A percentile compares a stretch with the other conserved stretches of the same genome.
phyloP scores from a whole-genome alignment of 768 basidiomycete species.

The Dendrothele bispora region DNA sequence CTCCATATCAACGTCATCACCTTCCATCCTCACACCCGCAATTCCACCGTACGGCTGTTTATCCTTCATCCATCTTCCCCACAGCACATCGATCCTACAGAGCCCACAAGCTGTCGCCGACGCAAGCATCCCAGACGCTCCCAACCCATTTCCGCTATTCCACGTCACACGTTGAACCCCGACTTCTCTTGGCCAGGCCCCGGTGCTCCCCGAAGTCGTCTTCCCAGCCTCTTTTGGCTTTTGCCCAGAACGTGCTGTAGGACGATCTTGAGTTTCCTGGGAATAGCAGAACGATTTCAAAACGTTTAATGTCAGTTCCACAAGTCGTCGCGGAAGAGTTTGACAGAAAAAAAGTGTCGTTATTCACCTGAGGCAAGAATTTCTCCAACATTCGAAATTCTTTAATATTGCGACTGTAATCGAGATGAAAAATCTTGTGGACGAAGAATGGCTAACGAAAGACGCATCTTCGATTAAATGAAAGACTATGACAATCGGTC shows the following conservation, averaged over 20 bases:
- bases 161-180: constrained; percentile 78
- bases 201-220: constrained; percentile 41
- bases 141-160: constrained; percentile 48
- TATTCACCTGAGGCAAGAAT: constrained; percentile 68
- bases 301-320: too few species aligned
- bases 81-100: constrained; percentile 79
- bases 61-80: constrained; percentile 72
- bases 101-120: constrained; percentile 84
- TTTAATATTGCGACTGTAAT: constrained; percentile 74
- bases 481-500: background rate
- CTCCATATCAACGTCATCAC: constrained; percentile 39
- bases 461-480: constrained; percentile 1
- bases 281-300: too few species aligned
- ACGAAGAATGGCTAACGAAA: constrained; percentile 74
- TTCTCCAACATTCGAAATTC: constrained; percentile 89
- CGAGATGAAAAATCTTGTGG: constrained; percentile 82
- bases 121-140: constrained; percentile 26
- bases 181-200: constrained; percentile 80
- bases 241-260: constrained; percentile 29
- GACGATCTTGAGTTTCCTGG: constrained; percentile 54
- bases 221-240: constrained; percentile 32
- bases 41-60: constrained; percentile 62
- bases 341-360: background rate
- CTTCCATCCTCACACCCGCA: constrained; percentile 60
- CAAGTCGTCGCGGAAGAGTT: constrained; percentile 7